Evolutionary conservation across 306 rosid species (phyloP).

Genomic region (Dalbergia cochinchinensis): DNA sequence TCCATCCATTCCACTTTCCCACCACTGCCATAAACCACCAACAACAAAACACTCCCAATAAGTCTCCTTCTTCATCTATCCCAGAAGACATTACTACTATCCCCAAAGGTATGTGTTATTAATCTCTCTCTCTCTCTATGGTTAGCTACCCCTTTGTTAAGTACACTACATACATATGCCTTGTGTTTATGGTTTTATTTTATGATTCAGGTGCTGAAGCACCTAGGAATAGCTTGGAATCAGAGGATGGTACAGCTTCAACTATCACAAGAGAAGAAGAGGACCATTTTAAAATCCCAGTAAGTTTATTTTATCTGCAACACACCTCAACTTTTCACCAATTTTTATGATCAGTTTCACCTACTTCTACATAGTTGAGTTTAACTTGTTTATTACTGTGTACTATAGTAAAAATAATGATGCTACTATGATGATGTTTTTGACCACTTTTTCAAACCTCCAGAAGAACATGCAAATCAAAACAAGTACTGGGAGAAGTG

Average conservation of each 20-base stretch:
- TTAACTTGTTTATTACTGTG: constrained; percentile 36
- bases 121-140: not conserved
- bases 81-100: constrained; percentile 33
- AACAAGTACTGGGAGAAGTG: constrained; percentile 51
- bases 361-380: not conserved
- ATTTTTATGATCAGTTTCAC: constrained; percentile 23
- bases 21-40: constrained; percentile 36
- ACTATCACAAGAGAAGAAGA: constrained; percentile 58
- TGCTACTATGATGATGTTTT: constrained; percentile 29
- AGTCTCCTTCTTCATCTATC: constrained; percentile 31
- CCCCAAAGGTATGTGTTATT: constrained; percentile 60
- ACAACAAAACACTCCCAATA: constrained; percentile 47
- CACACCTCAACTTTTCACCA: constrained; percentile 12
- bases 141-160: not conserved
- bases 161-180: not conserved
- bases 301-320: constrained; percentile 50
- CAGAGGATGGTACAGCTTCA: constrained; percentile 57
- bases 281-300: constrained; percentile 61
- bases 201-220: constrained; percentile 75
- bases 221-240: constrained; percentile 87
- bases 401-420: constrained; percentile 40
- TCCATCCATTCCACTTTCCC: constrained; percentile 67
- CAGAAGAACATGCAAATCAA: constrained; percentile 78
- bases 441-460: not conserved
- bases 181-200: constrained; percentile 24